These are phyloP conservation scores for Dryas alaskensis DNA, from an alignment of 306 rosid genomes.

Conservation along the genomic window DNA sequence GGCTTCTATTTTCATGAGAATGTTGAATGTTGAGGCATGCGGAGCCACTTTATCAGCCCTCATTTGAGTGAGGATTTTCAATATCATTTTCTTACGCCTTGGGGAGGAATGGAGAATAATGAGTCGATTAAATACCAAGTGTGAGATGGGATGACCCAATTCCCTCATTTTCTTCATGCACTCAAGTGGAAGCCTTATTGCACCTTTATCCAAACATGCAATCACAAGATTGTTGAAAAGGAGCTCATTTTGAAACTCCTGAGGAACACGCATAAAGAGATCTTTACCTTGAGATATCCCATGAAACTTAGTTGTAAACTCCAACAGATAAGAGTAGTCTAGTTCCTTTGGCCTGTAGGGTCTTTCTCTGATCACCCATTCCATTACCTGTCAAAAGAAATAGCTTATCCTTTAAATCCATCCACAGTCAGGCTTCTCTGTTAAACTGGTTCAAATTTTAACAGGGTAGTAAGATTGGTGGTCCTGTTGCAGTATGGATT, in stretches of 20 bases:
- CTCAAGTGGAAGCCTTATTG: slow-evolving; percentile 66
- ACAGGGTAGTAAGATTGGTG: background rate
- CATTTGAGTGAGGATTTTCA: slow-evolving; percentile 71
- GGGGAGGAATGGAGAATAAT: slow-evolving; percentile 69
- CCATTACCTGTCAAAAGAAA: slow-evolving; percentile 71
- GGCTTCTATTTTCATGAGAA: slow-evolving; percentile 91
- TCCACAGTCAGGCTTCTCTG: background rate
- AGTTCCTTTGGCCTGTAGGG: slow-evolving; percentile 75
- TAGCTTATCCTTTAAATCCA: slow-evolving; percentile 10
- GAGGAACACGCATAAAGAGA: slow-evolving; percentile 57
- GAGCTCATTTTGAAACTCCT: slow-evolving; percentile 80
- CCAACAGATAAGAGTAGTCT: slow-evolving; percentile 84
- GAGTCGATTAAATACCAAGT: slow-evolving; percentile 84
- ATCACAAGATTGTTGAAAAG: slow-evolving; percentile 84
- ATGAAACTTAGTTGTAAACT: slow-evolving; percentile 70
- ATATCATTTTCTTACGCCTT: slow-evolving; percentile 52
- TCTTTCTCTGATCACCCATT: slow-evolving; percentile 88
- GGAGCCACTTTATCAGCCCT: slow-evolving; percentile 73
- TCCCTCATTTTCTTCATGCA: slow-evolving; percentile 94
- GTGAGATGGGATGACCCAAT: slow-evolving; percentile 64
- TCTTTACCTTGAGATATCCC: slow-evolving; percentile 82
- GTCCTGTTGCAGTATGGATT: background rate
- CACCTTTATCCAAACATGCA: slow-evolving; percentile 82
- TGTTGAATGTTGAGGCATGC: slow-evolving; percentile 86
- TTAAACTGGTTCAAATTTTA: background rate